Percentiles rank a stretch among this genome's conserved stretches.
These are phyloP conservation scores for Vitis rupestris DNA, from an alignment of 164 flowering plant species.

Conservation along the genomic window DNA sequence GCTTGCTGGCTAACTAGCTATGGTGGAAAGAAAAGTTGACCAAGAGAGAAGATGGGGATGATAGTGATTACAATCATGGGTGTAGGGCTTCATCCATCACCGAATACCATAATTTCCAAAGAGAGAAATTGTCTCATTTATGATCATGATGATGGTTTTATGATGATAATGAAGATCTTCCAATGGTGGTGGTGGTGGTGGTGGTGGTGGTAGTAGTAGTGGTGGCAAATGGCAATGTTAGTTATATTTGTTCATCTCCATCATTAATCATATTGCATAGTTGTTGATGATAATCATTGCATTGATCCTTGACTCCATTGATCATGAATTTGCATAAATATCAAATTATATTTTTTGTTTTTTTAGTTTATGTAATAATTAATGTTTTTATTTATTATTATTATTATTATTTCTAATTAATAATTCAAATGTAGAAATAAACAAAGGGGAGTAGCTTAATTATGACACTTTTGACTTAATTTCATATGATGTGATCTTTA, in stretches of 20 bases:
- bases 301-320: not conserved
- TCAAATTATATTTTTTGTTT: too few relatives aligned
- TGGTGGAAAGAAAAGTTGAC: not conserved
- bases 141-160: not conserved
- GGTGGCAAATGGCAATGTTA: not conserved
- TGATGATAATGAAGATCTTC: not conserved
- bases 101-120: not conserved
- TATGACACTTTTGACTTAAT: too few relatives aligned
- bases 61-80: not conserved
- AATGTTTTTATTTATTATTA: too few relatives aligned
- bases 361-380: too few relatives aligned
- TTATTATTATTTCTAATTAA: too few relatives aligned
- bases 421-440: too few relatives aligned
- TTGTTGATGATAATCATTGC: not conserved
- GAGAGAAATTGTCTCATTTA: slow-evolving; percentile 6
- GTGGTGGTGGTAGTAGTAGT: too few relatives aligned
- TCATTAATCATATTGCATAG: not conserved
- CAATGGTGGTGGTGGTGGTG: not conserved
- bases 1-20: not conserved
- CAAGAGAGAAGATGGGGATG: not conserved
- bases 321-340: not conserved
- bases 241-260: not conserved
- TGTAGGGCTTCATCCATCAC: not conserved
- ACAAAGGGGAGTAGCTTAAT: too few relatives aligned
- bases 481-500: too few relatives aligned